phyloP scores from a whole-genome alignment of 345 rosid genomes.

The Syzygium aromaticum region DNA sequence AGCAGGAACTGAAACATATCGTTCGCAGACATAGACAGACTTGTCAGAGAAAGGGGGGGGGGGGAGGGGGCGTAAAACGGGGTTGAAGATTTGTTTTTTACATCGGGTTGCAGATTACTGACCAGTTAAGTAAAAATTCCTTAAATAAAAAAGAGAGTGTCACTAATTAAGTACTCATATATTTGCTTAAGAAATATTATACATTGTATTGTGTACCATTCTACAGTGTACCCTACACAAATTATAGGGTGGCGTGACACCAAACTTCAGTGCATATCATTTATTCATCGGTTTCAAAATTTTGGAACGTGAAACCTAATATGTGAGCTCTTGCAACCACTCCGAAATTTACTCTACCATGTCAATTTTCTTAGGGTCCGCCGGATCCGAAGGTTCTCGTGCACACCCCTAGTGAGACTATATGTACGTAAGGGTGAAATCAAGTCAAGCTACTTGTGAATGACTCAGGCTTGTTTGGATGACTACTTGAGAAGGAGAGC shows the following conservation, averaged over 20 bases:
- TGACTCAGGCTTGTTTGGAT: rapidly evolving
- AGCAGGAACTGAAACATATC: neutral
- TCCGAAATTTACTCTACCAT: neutral
- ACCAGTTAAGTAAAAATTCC: neutral
- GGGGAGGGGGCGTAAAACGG: too few species aligned
- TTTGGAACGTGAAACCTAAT: neutral
- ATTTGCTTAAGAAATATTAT: neutral
- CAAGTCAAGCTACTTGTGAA: rapidly evolving
- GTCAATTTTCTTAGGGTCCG: neutral
- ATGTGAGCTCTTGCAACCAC: neutral
- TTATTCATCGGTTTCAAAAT: neutral
- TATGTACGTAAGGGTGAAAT: neutral
- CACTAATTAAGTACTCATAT: neutral
- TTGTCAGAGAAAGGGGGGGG: neutral
- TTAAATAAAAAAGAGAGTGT: neutral
- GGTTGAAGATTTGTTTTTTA: neutral
- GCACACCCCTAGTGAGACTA: neutral
- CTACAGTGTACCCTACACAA: neutral
- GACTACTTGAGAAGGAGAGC: too few species aligned
- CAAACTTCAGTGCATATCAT: neutral
- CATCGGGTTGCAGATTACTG: too few species aligned
- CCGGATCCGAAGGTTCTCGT: neutral
- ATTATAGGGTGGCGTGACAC: neutral
- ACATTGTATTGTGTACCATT: neutral
- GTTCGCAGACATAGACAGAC: neutral